Evolutionary conservation across 2,329 filamentous ascomycete species (phyloP), one percentile per base, ranked within the genome.

Genomic region (Ceratocystis lukuohia): DNA sequence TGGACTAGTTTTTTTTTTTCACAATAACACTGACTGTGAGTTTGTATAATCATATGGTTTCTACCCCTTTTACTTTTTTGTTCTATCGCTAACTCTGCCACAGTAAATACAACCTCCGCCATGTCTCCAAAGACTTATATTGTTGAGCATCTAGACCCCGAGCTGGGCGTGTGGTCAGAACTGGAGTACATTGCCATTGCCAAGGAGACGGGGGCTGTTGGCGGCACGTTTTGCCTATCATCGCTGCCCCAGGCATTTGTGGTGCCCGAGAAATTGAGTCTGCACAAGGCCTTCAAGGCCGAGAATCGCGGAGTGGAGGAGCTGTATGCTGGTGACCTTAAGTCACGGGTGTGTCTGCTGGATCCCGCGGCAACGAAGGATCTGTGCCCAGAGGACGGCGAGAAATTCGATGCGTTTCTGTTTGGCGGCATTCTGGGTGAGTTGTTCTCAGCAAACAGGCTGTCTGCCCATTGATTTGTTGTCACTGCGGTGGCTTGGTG

Each of bases 391-490:
- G 86, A 88, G 67, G 94, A 99, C 77, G 89, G 85, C 25, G 84
- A 89, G 44, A 77, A 75, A 1, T 99, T 99, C 76, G 90, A 96
- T 72, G 87, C 89, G 8, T 99, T 97, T 74, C 78, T 99, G 59
- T 99, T 99, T 77, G 94, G 94, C 59, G 94, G 94, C 15, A 99
- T 99, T 72, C 78, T 99, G 69, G 94, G 91, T 94, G 79, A 73
- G 80, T 75, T 65, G 37, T 41, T 41, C 10, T 41, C 10, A 15
- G 10, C 33, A 25, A 8, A 44, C n/a, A 8, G 22, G 20, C 46
- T 48, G 45, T 48, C 46, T 50, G 46, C 1, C 25, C 8, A 41
- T 46, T 20, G 12, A n/a, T 20, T 66, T 44, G 33, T 33, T 46
- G 46, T 37, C 25, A 46, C 8, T 41, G 12, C 25, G 59, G 46